Base-by-base conservation (phyloP, 129 eudicot genomes). In the Silybum marianum region DNA sequence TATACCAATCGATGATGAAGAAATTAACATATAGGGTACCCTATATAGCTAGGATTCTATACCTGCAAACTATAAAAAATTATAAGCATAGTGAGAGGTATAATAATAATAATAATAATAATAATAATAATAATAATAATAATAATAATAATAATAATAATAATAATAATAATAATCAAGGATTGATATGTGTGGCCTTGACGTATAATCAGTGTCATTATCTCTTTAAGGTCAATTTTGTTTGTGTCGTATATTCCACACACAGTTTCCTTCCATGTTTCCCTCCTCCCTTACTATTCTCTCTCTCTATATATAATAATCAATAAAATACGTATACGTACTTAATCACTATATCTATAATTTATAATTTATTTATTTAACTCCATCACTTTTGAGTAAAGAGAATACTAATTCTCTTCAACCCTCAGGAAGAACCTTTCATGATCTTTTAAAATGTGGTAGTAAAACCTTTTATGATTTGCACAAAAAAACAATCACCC, bases 191-290 rank as follows among this genome's bases (percentile, higher is more conserved):
- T 82, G 81, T 82, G 80, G 30, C 48, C 72, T 75, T 46, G 74
- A 81, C 80, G 51, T 66, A 34, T 81, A 82, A 83, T 75, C 42
- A 82, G 76, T 67, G 77, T 82, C 81, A 77, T 83, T 76, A 76
- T 76, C 81, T 46, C 81, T 34, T 75, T 58, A 48, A 69, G 84
- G 88, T 85, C 88, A 75, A 80, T 69, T 88, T 79, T 85, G 82
- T 79, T 51, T 82, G 83, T 83, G 75, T 80, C 78, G 83, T 80
- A 77, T 78, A 60, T 82, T 82, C 80, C 88, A 78, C 70, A 81
- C 66, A 86, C 92, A 84, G 72, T 81, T 38, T 19, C 86, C 69
- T 84, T 73, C 90, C 90, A 72, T 89, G 93, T 89, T 87, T 89
- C 93, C 93, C 90, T 89, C 89, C 23, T 77, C 80, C 72, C 77